Evolutionary conservation across 257 asterid species (phyloP).

Genomic region (Solanum ossicruentum): DNA sequence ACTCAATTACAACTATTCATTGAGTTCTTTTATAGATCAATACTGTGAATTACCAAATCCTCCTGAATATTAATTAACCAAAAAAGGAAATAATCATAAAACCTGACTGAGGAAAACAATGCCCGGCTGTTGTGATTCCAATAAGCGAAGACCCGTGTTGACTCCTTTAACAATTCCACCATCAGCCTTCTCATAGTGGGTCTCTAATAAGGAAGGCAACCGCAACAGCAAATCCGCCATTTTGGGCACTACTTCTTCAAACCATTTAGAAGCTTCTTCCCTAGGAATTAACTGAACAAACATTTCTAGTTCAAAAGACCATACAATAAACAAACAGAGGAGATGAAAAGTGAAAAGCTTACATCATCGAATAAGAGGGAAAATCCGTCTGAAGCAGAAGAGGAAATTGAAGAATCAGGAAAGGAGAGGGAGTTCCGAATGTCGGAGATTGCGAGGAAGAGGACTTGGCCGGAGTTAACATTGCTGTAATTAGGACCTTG

Average conservation of each 20-base stretch:
- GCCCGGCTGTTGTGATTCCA: slow-evolving; percentile 67
- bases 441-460: slow-evolving; percentile 55
- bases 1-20: background rate
- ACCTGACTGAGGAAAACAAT: slow-evolving; percentile 74
- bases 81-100: background rate
- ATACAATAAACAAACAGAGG: background rate
- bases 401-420: slow-evolving; percentile 13
- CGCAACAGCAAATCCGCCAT: slow-evolving; percentile 56
- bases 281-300: slow-evolving; percentile 42
- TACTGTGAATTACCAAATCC: background rate
- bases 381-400: slow-evolving; percentile 46
- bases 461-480: slow-evolving; percentile 54
- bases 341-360: background rate
- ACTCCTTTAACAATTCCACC: slow-evolving; percentile 17
- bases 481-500: slow-evolving; percentile 62
- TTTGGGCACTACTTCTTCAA: slow-evolving; percentile 45
- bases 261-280: slow-evolving; percentile 57
- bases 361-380: slow-evolving; percentile 76
- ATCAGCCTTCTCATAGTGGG: slow-evolving; percentile 43
- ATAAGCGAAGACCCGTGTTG: slow-evolving; percentile 46
- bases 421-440: slow-evolving; percentile 39
- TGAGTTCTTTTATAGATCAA: background rate
- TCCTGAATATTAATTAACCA: background rate
- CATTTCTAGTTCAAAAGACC: background rate
- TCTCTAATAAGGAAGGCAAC: slow-evolving; percentile 58